phyloP scores from a whole-genome alignment of 176 grass and related monocot species.

The Puya raimondii region DNA sequence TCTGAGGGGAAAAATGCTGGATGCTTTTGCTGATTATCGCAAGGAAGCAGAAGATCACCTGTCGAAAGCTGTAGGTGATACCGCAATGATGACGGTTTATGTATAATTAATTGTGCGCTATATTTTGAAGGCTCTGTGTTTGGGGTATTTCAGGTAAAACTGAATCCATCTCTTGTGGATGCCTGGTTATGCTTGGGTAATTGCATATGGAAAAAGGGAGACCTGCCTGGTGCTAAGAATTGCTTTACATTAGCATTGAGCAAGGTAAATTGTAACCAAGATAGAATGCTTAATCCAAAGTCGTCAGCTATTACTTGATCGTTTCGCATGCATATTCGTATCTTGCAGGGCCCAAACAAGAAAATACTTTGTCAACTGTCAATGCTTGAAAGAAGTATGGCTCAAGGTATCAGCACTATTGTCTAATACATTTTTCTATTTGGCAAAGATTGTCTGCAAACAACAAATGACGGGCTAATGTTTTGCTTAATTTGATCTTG shows the following conservation, averaged over 20 bases:
- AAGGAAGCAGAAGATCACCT: constrained; percentile 99
- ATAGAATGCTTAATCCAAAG: constrained; percentile 11
- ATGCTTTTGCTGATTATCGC: constrained; percentile 70
- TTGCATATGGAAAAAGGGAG: constrained; percentile 99
- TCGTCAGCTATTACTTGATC: constrained; percentile 10
- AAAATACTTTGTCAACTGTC: constrained; percentile 87
- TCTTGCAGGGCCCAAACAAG: constrained; percentile 74
- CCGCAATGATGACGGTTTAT: neutral
- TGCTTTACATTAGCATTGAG: constrained; percentile 66
- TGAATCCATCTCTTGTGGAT: constrained; percentile 94
- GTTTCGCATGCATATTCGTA: constrained; percentile 8
- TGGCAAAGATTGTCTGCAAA: neutral
- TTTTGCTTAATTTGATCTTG: too few relatives aligned
- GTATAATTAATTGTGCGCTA: neutral
- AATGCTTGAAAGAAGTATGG: constrained; percentile 96
- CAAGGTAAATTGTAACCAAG: constrained; percentile 57
- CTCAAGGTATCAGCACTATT: constrained; percentile 53
- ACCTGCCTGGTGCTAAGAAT: constrained; percentile 72
- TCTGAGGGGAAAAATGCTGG: constrained; percentile 84
- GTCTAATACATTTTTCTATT: neutral
- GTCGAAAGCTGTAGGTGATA: constrained; percentile 83
- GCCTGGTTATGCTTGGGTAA: constrained; percentile 88
- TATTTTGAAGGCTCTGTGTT: constrained; percentile 11
- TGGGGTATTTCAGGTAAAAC: constrained; percentile 72
- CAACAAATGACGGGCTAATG: too few relatives aligned